These are phyloP conservation scores for Alternaria triticimaculans DNA, from an alignment of 2,329 filamentous ascomycete genomes.

Conservation along the genomic window DNA sequence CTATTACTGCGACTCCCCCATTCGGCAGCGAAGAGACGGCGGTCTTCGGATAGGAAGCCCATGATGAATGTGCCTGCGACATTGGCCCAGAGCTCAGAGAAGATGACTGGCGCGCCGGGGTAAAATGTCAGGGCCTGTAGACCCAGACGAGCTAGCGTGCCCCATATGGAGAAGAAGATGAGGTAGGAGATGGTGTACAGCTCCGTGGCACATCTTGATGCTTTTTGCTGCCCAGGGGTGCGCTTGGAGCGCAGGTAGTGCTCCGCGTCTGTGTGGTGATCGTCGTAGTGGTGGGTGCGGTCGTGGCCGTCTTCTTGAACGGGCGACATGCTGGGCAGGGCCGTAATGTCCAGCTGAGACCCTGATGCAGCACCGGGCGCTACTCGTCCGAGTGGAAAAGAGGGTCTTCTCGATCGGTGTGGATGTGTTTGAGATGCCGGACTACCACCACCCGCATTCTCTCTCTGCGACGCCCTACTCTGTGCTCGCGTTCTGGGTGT, in stretches of 20 bases:
- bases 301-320: not conserved
- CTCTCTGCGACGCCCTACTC: constrained; percentile 4
- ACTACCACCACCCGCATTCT: constrained; percentile 3
- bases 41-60: constrained; percentile 84
- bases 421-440: constrained; percentile 9
- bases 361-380: constrained; percentile 12
- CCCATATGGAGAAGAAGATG: constrained; percentile 82
- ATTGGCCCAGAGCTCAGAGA: constrained; percentile 85
- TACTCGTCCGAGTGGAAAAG: constrained; percentile 7
- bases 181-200: constrained; percentile 78
- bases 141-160: constrained; percentile 82
- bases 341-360: constrained; percentile 35
- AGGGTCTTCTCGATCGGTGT: constrained; percentile 16
- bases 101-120: constrained; percentile 75
- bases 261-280: constrained; percentile 4
- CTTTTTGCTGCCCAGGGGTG: constrained; percentile 18
- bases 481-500: constrained; percentile 6
- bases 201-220: constrained; percentile 46
- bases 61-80: constrained; percentile 81
- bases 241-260: constrained; percentile 16
- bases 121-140: constrained; percentile 81
- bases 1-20: constrained; percentile 57
- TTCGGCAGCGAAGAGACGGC: constrained; percentile 73
- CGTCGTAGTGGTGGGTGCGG: not conserved
- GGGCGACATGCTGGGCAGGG: constrained; percentile 32